Conservation (phyloP, 164 flowering plant species). For the Santalum album region DNA sequence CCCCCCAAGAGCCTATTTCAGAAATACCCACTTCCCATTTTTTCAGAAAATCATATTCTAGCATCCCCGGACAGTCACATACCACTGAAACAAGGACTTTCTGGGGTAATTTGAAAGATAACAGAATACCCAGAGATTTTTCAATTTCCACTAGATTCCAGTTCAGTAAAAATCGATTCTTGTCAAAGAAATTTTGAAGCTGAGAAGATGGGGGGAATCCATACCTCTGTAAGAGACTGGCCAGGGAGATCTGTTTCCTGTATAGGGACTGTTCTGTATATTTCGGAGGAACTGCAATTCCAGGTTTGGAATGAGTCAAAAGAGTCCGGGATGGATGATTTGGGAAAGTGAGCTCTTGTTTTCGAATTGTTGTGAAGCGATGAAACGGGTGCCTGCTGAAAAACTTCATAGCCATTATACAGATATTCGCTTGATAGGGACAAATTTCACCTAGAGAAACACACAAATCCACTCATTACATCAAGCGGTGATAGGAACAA, state of each 20-base stretch:
- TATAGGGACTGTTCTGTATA: conserved; percentile 16
- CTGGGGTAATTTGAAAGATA: conserved; percentile 38
- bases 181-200: conserved; percentile 30
- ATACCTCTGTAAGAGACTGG: conserved; percentile 47
- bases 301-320: conserved; percentile 7
- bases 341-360: not conserved
- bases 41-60: conserved; percentile 41
- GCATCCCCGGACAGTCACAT: conserved; percentile 44
- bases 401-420: too few species aligned
- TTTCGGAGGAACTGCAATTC: conserved; percentile 1
- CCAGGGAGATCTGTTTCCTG: conserved; percentile 27
- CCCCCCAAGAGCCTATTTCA: conserved; percentile 15
- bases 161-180: conserved; percentile 33
- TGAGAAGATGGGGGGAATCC: conserved; percentile 44
- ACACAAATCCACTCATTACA: too few species aligned
- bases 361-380: not conserved
- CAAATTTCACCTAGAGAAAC: too few species aligned
- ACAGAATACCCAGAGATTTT: conserved; percentile 36
- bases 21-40: conserved; percentile 44
- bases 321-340: not conserved
- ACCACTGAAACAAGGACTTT: conserved; percentile 38
- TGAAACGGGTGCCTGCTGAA: not conserved
- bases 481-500: too few species aligned
- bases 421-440: too few species aligned
- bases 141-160: conserved; percentile 31